phyloP scores from a whole-genome alignment of 192 early-diverging fungal genomes.

The Coemansia sp. region DNA sequence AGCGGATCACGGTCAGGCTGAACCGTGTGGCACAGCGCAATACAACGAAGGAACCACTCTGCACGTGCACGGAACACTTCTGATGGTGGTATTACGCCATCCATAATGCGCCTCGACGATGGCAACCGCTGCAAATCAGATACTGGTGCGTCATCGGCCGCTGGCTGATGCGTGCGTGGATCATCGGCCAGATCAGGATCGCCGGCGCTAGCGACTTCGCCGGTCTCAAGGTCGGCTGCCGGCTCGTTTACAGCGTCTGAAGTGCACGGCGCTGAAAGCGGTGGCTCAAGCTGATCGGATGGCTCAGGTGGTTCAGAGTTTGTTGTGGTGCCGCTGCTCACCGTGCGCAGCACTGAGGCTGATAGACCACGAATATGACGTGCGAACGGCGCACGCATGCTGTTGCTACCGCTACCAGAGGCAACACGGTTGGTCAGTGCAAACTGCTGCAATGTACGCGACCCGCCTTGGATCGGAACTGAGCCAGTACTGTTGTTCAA shows the following conservation, averaged over 20 bases:
- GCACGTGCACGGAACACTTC: constrained; percentile 43
- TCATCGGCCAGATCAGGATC: constrained; percentile 35
- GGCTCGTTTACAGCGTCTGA: background rate
- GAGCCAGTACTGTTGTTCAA: background rate
- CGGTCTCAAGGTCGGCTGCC: background rate
- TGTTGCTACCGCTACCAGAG: constrained; percentile 1
- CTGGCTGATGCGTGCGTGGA: constrained; percentile 24
- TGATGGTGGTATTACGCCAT: constrained; percentile 25
- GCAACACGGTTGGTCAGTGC: constrained; percentile 34
- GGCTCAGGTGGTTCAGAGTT: background rate
- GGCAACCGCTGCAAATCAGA: constrained; percentile 38
- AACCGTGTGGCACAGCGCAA: constrained; percentile 81
- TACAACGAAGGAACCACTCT: constrained; percentile 67
- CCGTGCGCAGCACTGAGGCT: constrained; percentile 17
- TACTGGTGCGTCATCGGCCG: constrained; percentile 37
- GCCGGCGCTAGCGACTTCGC: background rate
- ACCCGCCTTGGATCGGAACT: background rate
- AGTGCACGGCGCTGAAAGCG: background rate
- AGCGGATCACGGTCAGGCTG: constrained; percentile 67
- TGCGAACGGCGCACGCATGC: background rate
- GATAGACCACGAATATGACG: constrained; percentile 35
- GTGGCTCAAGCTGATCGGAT: no score
- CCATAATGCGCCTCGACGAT: constrained; percentile 35
- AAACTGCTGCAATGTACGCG: constrained; percentile 35
- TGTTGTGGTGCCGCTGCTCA: background rate